Evolutionary conservation across 495 filamentous ascomycete genomes (phyloP), one percentile per base, ranked within the genome.

Genomic region (Darksidea phi): DNA sequence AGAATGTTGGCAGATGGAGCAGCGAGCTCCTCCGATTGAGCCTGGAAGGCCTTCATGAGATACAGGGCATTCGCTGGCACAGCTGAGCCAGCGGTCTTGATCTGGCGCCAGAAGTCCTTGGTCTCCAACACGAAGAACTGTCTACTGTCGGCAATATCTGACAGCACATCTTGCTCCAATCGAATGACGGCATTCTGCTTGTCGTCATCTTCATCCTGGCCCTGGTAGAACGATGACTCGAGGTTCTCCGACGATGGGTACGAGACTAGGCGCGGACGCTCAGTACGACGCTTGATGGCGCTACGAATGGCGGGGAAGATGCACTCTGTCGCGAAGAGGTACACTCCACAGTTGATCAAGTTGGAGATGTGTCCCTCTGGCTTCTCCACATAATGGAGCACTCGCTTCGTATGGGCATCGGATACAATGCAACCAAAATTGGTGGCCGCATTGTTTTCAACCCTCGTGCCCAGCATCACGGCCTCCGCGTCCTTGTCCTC

Each of bases 31-130:
- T 85, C 78, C 1, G 91, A 92, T 59, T 84, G 85, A 23, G 79
- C 82, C 75, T 97, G 95, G 77, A 86, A 87, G 6, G 94, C 95
- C 78, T 97, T 93, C 72, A 92, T 90, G 41, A 99, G 84, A 77
- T 99, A 99, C 1, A 99, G 85, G 1, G 94, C 95, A 71, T 99
- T 97, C 59, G 94, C 94, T 10, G 94, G 95, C 56, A 99, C 91
- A 49, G 94, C 94, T 20, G 94, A 97, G 41, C 95, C 95, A 48
- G 94, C 94, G 5, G 95, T 96, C 83, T 99, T 99, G 82, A 99
- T 97, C 80, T 99, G 94, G 56, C 94, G 92, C 94, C 94, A 99
- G 78, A 99, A 99, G 71, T 96, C 94, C 77, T 96, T 95, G 45
- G 94, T 97, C 77, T 99, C 94, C 74, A 96, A 88, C 18, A 97